Evolutionary conservation across 1,139 yeast genomes (phyloP).

Genomic region (Sugiyamaella pinicola): DNA sequence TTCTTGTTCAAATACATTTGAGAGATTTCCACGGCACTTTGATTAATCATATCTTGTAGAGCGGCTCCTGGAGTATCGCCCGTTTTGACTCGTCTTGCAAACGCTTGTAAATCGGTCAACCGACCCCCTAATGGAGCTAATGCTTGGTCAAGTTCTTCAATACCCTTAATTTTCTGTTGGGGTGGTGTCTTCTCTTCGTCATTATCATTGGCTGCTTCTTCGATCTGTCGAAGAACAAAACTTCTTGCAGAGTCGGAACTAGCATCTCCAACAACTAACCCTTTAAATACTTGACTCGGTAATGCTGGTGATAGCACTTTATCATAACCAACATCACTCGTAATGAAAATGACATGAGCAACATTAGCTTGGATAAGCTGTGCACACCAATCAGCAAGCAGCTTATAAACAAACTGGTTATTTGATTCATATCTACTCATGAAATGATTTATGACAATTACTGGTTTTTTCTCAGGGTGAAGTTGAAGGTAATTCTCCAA

Average conservation of each 20-base stretch:
- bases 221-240: slow-evolving; percentile 66
- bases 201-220: slow-evolving; percentile 28
- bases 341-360: slow-evolving; percentile 87
- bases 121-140: slow-evolving; percentile 88
- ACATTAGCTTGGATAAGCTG: slow-evolving; percentile 70
- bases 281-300: slow-evolving; percentile 85
- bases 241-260: slow-evolving; percentile 66
- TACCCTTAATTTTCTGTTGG: slow-evolving; percentile 18
- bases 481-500: slow-evolving; percentile 84
- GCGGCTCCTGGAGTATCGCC: slow-evolving; percentile 86
- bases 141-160: slow-evolving; percentile 50
- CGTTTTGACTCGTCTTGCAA: slow-evolving; percentile 79
- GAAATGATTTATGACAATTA: slow-evolving; percentile 78
- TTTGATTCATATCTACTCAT: slow-evolving; percentile 59
- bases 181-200: slow-evolving; percentile 30
- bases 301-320: slow-evolving; percentile 64
- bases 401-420: slow-evolving; percentile 62
- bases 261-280: slow-evolving; percentile 78
- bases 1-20: slow-evolving; percentile 69
- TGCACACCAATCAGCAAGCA: slow-evolving; percentile 88
- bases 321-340: slow-evolving; percentile 80
- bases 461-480: slow-evolving; percentile 86
- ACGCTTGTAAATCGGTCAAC: slow-evolving; percentile 89
- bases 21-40: slow-evolving; percentile 84
- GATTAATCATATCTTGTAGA: slow-evolving; percentile 72